phyloP scores from a whole-genome alignment of 768 basidiomycete genomes.

The Udeniomyces megalosporus region DNA sequence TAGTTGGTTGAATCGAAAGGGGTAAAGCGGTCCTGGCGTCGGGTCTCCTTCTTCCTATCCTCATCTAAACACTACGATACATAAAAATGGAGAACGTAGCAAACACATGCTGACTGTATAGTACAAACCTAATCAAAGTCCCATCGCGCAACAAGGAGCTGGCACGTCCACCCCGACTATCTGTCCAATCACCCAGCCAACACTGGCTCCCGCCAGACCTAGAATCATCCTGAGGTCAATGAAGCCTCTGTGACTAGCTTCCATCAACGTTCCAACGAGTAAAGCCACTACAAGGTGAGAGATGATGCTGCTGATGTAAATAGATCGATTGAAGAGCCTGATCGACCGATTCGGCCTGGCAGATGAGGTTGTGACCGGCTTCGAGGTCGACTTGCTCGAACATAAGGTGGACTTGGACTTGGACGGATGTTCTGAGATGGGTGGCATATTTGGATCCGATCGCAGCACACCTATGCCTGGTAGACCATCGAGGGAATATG shows the following conservation, averaged over 20 bases:
- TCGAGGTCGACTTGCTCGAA: background rate
- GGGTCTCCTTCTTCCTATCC: no score
- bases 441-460: background rate
- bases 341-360: background rate
- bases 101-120: no score
- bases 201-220: background rate
- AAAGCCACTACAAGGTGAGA: background rate
- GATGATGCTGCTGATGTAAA: background rate
- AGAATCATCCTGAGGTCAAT: background rate
- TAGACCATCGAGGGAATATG: background rate
- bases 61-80: no score
- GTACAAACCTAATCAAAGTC: no score
- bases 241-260: background rate
- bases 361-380: background rate
- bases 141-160: slow-evolving; percentile 12
- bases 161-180: slow-evolving; percentile 1
- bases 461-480: background rate
- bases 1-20: no score
- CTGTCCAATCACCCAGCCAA: background rate
- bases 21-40: no score
- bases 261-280: background rate
- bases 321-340: background rate
- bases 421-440: background rate
- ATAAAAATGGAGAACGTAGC: no score
- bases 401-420: background rate